phyloP scores from a whole-genome alignment of 2,329 filamentous ascomycete species.

The Fusarium caatingaense region DNA sequence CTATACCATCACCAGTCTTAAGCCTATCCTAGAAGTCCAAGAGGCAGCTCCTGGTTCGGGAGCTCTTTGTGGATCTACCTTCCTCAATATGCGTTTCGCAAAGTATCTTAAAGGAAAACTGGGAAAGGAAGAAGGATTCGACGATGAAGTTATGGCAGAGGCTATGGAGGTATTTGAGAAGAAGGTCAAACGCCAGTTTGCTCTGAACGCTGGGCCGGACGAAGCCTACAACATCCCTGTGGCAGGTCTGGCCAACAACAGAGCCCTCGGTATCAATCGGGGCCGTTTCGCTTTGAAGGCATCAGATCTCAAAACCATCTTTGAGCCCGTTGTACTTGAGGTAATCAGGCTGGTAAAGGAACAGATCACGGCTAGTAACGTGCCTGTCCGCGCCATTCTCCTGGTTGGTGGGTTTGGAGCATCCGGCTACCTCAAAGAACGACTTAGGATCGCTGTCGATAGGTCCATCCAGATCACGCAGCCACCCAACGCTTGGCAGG shows the following conservation, averaged over 20 bases:
- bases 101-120: slow-evolving; percentile 55
- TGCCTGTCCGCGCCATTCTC: slow-evolving; percentile 56
- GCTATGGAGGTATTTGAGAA: slow-evolving; percentile 58
- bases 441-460: slow-evolving; percentile 52
- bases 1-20: slow-evolving; percentile 58
- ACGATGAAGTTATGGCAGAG: slow-evolving; percentile 53
- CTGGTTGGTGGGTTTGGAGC: slow-evolving; percentile 60
- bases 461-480: slow-evolving; percentile 56
- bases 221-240: slow-evolving; percentile 55
- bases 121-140: slow-evolving; percentile 54
- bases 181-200: slow-evolving; percentile 53
- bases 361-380: slow-evolving; percentile 54
- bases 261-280: slow-evolving; percentile 51
- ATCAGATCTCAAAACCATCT: slow-evolving; percentile 55
- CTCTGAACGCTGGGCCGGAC: slow-evolving; percentile 47
- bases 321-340: slow-evolving; percentile 57
- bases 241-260: slow-evolving; percentile 55
- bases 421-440: slow-evolving; percentile 58
- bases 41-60: slow-evolving; percentile 60
- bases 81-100: slow-evolving; percentile 58
- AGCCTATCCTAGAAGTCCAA: slow-evolving; percentile 57
- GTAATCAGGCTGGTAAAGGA: slow-evolving; percentile 58
- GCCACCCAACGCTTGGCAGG: slow-evolving; percentile 60
- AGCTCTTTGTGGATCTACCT: slow-evolving; percentile 59
- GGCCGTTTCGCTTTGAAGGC: slow-evolving; percentile 54